These are phyloP conservation scores for Aspergillus sp. DNA, from an alignment of 2,329 filamentous ascomycete genomes.

Conservation along the genomic window DNA sequence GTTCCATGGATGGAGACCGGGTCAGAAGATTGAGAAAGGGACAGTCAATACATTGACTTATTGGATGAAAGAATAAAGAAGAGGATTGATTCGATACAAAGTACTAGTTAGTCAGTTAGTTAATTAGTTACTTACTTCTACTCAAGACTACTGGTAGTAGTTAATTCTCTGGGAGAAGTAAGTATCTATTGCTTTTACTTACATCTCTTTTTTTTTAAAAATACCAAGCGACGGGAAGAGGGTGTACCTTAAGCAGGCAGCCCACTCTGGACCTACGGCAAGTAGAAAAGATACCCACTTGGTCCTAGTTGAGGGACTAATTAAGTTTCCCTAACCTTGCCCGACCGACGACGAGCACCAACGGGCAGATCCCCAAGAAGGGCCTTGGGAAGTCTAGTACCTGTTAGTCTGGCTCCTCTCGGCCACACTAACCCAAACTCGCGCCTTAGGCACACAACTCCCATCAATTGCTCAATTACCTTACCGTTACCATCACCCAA, in stretches of 20 bases:
- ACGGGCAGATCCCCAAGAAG: slow-evolving; percentile 19
- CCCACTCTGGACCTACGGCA: slow-evolving; percentile 3
- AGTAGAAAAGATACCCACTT: slow-evolving; percentile 7
- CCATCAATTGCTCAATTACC: neutral
- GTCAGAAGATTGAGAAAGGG: too few relatives aligned
- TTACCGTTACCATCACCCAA: slow-evolving; percentile 2
- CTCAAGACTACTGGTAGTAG: too few relatives aligned
- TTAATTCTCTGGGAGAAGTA: too few relatives aligned
- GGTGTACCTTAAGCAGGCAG: neutral
- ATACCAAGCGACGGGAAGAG: neutral
- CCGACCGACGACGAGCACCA: slow-evolving; percentile 12
- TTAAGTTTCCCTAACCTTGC: slow-evolving; percentile 13
- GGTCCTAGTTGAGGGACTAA: slow-evolving; percentile 5
- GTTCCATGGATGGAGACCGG: neutral
- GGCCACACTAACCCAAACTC: slow-evolving; percentile 7
- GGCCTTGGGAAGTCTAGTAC: slow-evolving; percentile 15
- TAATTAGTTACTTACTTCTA: too few relatives aligned
- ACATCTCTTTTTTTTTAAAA: too few relatives aligned
- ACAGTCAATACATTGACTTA: too few relatives aligned
- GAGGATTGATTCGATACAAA: too few relatives aligned
- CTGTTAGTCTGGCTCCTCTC: slow-evolving; percentile 11
- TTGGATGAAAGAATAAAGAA: too few relatives aligned
- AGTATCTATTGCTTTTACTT: too few relatives aligned
- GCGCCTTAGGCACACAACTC: slow-evolving; percentile 11
- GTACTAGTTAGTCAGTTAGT: too few relatives aligned